Base-by-base conservation (phyloP, 2,329 filamentous ascomycete genomes). In the Graphium sp. region DNA sequence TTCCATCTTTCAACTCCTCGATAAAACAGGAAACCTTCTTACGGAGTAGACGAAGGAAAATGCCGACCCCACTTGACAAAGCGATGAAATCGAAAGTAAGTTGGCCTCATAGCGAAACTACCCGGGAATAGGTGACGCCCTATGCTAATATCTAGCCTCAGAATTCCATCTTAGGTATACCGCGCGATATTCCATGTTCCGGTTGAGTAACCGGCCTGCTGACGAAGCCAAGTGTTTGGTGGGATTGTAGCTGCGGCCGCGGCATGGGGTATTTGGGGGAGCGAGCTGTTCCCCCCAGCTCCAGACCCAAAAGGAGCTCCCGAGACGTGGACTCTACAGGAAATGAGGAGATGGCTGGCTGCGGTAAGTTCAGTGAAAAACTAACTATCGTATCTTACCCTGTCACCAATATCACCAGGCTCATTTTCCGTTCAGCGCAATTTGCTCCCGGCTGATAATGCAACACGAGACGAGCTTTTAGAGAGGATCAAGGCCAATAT, bases 261-360 rank as follows among this genome's bases (percentile, higher is more conserved):
- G 11, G 72, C 70, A 23, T 93, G 79, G 76, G 67, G 70, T 12
- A 87, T 94, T 41, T 91, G 79, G 74, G 83, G 83, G 32, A 65
- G 70, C 30, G 82, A 87, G 37, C 66, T 94, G 43, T 92, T 94
- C 43, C 85, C 85, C 1, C 51, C 66, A 4, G 59, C 73, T 38
- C 35, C 60, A 26, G 84, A 93, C 46, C 83, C 85, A n/a, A 80
- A 59, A 17, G 84, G 84, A 34, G 66, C 82, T 57, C 70, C 57
- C 22, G 55, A 60, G 22, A 48, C 45, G 7, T 95, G 87, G 87
- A 83, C 81, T 1, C 60, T 64, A 32, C 75, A 83, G 26, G 82
- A 95, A 44, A 60, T 92, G 50, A 64, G 71, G 35, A 61, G 74
- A 43, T 95, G 85, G 84, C 58, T 95, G 28, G 70, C 71, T 25